A percentile compares a stretch with the other conserved stretches of the same genome.
These are phyloP conservation scores for Coemansia sp. DNA, from an alignment of 192 early-diverging fungal genomes.

Conservation along the genomic window DNA sequence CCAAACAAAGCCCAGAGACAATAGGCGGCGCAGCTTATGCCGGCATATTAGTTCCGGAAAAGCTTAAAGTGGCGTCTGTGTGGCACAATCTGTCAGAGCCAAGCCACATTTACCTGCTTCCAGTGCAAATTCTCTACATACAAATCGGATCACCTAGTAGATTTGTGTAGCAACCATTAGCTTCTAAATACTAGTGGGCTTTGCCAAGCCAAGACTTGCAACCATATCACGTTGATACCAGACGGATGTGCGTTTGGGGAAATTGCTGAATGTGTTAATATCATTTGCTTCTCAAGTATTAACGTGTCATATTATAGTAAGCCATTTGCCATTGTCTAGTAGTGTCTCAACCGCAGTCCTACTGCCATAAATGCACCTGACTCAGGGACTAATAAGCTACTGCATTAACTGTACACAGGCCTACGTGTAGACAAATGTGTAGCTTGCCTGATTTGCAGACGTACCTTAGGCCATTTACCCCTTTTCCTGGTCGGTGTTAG, in stretches of 20 bases:
- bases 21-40: neutral
- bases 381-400: neutral
- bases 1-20: neutral
- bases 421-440: neutral
- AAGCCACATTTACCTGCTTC: neutral
- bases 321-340: neutral
- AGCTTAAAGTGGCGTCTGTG: neutral
- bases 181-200: neutral
- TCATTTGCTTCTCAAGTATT: neutral
- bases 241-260: neutral
- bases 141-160: neutral
- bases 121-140: neutral
- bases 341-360: neutral
- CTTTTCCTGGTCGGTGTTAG: neutral
- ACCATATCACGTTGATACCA: neutral
- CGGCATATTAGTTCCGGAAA: neutral
- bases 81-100: neutral
- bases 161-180: neutral
- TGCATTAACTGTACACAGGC: neutral
- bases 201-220: neutral
- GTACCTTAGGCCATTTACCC: neutral
- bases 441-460: neutral
- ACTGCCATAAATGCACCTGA: neutral
- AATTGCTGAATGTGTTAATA: no score
- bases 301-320: neutral